Base-by-base conservation (phyloP, 148 eudicot species). In the Chenopodium formosanum region DNA sequence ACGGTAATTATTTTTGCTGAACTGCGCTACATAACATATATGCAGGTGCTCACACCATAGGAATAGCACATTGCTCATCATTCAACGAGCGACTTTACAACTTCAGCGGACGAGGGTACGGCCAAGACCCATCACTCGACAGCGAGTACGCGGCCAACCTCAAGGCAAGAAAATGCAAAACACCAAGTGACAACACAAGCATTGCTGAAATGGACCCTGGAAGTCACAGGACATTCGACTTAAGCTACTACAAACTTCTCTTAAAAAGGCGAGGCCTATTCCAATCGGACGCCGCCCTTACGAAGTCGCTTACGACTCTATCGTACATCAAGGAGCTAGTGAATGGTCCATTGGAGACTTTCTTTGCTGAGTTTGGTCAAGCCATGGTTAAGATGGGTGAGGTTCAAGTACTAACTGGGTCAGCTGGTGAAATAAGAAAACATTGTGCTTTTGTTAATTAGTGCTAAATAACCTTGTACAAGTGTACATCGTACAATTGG, bases 141-240 rank as follows among this genome's bases (percentile, higher is more conserved):
- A 85, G 89, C 25, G 91, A 91, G 67, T 94, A 94, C 52, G 97
- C 91, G 0, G 82, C 88, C 32, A 89, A 88, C 76, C 89, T 94
- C 1, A 90, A 85, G 84, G 72, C 89, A 13, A 89, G 84, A 46
- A 91, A 90, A 74, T 94, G 98, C 86, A 84, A 13, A 65, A 70
- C 81, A 16, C 83, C 82, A 1, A 88, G 2, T 6, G 94, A 93
- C 81, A 87, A 86, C 81, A 89, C 92, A 12, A 87, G 92, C 46
- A 82, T 84, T 12, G 93, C 87, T 9, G 97, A 91, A 76, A 94
- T 94, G 98, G 98, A 93, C 81, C 98, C 98, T 0, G 98, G 97
- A 9, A 93, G 95, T 80, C 80, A 79, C n/a, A 81, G 84, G 78
- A 94, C 97, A 11, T 94, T 94, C 72, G 98, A 94, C 74, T 89